Evolutionary conservation across 2,329 filamentous ascomycete genomes (phyloP), one percentile per base, ranked within the genome.

Genomic region (Cordyceps fumosorosea): DNA sequence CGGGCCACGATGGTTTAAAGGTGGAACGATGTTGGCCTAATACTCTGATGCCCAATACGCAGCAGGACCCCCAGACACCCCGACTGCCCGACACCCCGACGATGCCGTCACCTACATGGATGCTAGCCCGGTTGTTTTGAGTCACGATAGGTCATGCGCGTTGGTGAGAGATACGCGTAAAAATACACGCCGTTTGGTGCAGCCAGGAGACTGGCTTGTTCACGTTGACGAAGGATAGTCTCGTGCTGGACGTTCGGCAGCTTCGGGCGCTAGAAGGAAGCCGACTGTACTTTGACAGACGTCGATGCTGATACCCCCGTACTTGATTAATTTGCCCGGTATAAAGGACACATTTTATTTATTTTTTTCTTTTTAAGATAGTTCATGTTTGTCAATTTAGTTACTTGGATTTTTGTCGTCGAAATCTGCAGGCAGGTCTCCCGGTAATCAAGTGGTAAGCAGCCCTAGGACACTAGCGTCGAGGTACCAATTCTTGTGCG

Each of bases 211-310:
- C 37, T 42, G 22, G 22, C 12, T 32, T 18, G 26, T 29, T 32
- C n/a, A 52, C 12, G 45, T 24, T 10, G 5, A 48, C 11, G 14
- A 48, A 48, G 34, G 3, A 10, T 37, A 3, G 5, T 51, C 24
- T 24, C 29, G 16, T 8, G 6, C 29, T 16, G 10, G n/a, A 24
- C n/a, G 18, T 26, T 58, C 56, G 56, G 56, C 44, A 26, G 45
- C 45, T 48, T 50, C 56, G 56, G 56, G 45, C 56, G 56, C 56
- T 58, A 58, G 32, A 50, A 58, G 5, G 56, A 18, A 45, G 20
- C 8, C 16, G 20, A 56, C 22, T 6, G 32, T 6, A 3, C 5
- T 34, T 37, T 37, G 10, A 37, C 34, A 37, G 11, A 12, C 1
- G 8, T 12, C 11, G 34, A 37, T 37, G 34, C 34, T 8, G 34